Base-by-base conservation (phyloP, 2,329 filamentous ascomycete genomes). In the Talaromyces sp. region DNA sequence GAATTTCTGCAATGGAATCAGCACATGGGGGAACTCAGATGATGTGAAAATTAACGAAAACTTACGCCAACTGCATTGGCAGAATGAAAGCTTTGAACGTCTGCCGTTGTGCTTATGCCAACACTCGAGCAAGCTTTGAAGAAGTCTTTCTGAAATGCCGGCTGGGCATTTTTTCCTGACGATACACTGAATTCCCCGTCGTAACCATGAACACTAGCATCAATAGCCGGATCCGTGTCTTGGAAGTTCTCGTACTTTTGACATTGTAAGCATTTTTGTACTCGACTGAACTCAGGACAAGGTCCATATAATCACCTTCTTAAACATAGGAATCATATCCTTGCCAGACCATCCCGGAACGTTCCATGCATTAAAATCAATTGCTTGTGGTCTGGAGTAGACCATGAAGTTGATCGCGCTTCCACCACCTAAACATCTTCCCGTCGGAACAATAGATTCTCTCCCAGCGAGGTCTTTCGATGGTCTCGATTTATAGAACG, bases 331-430 rank as follows among this genome's bases (percentile, higher is more conserved):
- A 13, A 83, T 69, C 73, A 87, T 77, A 6, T 86, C 84, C 10
- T 85, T 77, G 5, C 80, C 76, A 16, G 73, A 73, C 85, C 85
- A 86, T 0, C 85, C 84, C 16, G 78, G 75, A 0, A 79, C 80
- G 8, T 84, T 79, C 84, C 84, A 87, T 7, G 79, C 78, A 68
- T 86, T 83, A 62, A 68, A 74, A 52, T 79, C 77, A 22, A 69
- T 69, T 49, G 71, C 65, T 60, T 77, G 73, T 3, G 73, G 72
- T 14, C 77, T 80, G 81, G 65, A 73, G 66, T 76, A 78, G 57
- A 85, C 83, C 83, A 87, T 84, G 67, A 84, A 85, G 68, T 88
- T 88, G 57, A 89, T 80, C 0, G 84, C 84, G 16, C 82, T 85
- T 7, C 87, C 87, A 7, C 89, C 89, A 19, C 89, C 89, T 0